Evolutionary conservation across 2,329 filamentous ascomycete species (phyloP), one percentile per base, ranked within the genome.

Genomic region (Epichloe baconii): DNA sequence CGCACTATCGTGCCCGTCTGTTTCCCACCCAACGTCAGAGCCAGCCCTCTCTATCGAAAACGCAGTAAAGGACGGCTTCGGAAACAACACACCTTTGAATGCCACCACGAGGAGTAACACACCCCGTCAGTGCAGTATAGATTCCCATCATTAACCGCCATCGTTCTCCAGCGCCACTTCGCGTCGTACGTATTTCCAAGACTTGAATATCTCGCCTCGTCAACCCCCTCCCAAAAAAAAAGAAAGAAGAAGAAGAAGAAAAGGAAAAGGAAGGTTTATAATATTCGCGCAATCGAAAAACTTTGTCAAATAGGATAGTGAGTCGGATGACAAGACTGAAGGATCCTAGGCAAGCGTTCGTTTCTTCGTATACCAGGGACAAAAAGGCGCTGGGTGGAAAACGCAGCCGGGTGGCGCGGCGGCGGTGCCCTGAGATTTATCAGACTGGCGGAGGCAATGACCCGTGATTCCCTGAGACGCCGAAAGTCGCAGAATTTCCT

Each of bases 1-100:
- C 87, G 86, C 59, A 88, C 71, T 52, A 83, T 82, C 51, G 76
- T 67, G 52, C 80, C 83, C 37, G 74, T 76, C 80, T 85, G 54
- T 43, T 11, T 35, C 37, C 5, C 15, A n/a, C 35, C 5, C 12
- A 31, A 8, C 14, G 44, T 50, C 44, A 48, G 48, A 40, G 10
- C 11, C 26, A 37, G 17, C 7, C 7, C 36, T 37, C 23, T 5
- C 19, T 17, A 2, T 3, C 15, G 40, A 31, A 17, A 19, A 42
- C 45, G 6, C 26, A n/a, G 17, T 7, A 7, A 15, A 11, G n/a
- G n/a, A 38, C 7, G 23, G 6, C 40, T 10, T 19, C 11, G 5
- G 15, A 11, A 19, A n/a, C 1, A 1, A 48, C 61, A 49, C 52
- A 65, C 64, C 47, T 56, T 59, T 36, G 50, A 61, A 44, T 65